Percentiles rank a stretch among this genome's conserved stretches.
These are phyloP conservation scores for Yarrowia sp. DNA, from an alignment of 805 yeast genomes.

Conservation along the genomic window DNA sequence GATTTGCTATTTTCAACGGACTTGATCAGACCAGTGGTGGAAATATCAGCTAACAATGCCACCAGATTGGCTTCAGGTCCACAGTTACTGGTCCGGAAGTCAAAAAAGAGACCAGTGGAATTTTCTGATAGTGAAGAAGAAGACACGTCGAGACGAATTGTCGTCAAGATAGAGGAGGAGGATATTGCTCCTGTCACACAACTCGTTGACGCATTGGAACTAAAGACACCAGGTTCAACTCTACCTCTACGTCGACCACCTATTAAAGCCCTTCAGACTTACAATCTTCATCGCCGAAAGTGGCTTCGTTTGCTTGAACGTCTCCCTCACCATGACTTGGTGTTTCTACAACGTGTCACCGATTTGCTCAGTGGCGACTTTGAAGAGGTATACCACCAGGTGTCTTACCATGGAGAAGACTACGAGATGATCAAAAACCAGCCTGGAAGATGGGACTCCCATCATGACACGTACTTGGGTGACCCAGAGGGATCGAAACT, in stretches of 20 bases:
- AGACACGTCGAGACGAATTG: too few species aligned
- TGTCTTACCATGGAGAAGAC: not conserved
- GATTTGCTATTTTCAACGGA: not conserved
- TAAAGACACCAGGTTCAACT: not conserved
- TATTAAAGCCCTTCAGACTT: not conserved
- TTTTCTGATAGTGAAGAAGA: too few species aligned
- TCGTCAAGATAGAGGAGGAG: too few species aligned
- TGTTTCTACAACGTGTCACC: not conserved
- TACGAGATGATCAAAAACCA: not conserved
- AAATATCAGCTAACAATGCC: not conserved
- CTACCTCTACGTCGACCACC: too few species aligned
- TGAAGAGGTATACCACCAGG: not conserved
- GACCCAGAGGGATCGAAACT: too few species aligned
- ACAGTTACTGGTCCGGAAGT: too few species aligned
- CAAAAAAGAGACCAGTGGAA: too few species aligned
- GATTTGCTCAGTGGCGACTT: constrained; percentile 15
- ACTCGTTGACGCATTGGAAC: not conserved
- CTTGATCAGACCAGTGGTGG: not conserved
- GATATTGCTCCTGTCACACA: too few species aligned
- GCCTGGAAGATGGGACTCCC: constrained; percentile 1
- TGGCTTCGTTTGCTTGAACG: not conserved
- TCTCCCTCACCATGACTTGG: not conserved
- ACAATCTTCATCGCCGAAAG: not conserved
- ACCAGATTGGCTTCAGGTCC: not conserved
- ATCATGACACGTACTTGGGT: not conserved